Conservation (phyloP, 768 basidiomycete species). For the Lentinula lateritia region DNA sequence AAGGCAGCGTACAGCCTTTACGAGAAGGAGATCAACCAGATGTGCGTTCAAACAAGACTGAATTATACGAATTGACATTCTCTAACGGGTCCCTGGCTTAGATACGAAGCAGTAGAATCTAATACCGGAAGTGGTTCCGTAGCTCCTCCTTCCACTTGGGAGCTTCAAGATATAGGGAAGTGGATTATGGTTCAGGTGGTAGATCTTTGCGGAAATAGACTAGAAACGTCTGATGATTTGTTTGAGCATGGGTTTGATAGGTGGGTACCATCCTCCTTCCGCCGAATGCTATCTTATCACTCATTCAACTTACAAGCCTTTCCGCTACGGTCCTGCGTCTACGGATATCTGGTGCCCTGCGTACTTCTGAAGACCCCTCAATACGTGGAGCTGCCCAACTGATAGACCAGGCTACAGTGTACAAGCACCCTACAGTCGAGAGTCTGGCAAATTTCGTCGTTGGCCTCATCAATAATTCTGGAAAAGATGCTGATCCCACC, state of each 20-base stretch:
- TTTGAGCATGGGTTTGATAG: slow-evolving; percentile 26
- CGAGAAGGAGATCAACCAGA: slow-evolving; percentile 30
- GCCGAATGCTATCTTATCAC: not conserved
- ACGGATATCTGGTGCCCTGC: slow-evolving; percentile 31
- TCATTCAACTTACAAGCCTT: slow-evolving; percentile 12
- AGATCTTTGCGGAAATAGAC: slow-evolving; percentile 20
- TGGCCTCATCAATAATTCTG: slow-evolving; percentile 1
- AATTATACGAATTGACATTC: no score
- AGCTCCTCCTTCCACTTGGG: slow-evolving; percentile 12
- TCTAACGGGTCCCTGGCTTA: slow-evolving; percentile 1
- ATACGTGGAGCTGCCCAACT: slow-evolving; percentile 10
- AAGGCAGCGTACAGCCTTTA: slow-evolving; percentile 34
- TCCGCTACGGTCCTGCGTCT: slow-evolving; percentile 23
- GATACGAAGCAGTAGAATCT: slow-evolving; percentile 22
- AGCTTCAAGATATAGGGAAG: slow-evolving; percentile 5
- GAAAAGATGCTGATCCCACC: slow-evolving; percentile 8
- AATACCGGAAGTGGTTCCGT: slow-evolving; percentile 16
- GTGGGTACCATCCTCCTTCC: not conserved
- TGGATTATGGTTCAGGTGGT: slow-evolving; percentile 18
- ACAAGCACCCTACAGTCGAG: slow-evolving; percentile 20
- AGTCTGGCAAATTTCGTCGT: slow-evolving; percentile 18
- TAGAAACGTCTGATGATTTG: slow-evolving; percentile 14
- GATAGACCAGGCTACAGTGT: slow-evolving; percentile 18
- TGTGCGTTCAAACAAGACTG: slow-evolving; percentile 16
- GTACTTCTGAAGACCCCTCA: slow-evolving; percentile 12